phyloP scores from a whole-genome alignment of 2,329 filamentous ascomycete genomes.

The Neurospora sp. region DNA sequence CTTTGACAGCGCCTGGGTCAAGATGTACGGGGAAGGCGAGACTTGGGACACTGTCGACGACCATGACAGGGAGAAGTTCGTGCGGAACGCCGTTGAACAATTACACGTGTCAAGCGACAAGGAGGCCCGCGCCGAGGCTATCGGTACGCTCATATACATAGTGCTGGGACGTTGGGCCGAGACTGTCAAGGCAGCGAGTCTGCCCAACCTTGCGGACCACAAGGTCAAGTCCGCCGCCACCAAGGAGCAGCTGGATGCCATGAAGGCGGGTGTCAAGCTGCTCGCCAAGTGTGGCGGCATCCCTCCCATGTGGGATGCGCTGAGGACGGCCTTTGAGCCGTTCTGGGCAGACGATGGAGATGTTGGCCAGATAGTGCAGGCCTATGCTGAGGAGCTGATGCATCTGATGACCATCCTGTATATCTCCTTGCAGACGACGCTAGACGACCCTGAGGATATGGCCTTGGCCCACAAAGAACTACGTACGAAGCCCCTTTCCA shows the following conservation, averaged over 20 bases:
- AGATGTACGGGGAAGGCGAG: slow-evolving; percentile 33
- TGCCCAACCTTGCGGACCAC: slow-evolving; percentile 28
- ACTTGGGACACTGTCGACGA: slow-evolving; percentile 58
- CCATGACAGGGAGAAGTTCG: slow-evolving; percentile 46
- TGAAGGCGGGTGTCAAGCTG: slow-evolving; percentile 43
- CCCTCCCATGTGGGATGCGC: slow-evolving; percentile 39
- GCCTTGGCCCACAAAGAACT: slow-evolving; percentile 38
- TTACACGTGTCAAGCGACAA: slow-evolving; percentile 34
- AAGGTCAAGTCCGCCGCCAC: slow-evolving; percentile 42
- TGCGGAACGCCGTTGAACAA: slow-evolving; percentile 40
- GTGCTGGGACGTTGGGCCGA: slow-evolving; percentile 62
- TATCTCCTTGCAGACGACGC: slow-evolving; percentile 45
- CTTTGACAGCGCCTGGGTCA: slow-evolving; percentile 67
- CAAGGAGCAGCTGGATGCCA: slow-evolving; percentile 46
- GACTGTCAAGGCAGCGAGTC: slow-evolving; percentile 43
- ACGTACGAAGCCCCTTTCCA: slow-evolving; percentile 28
- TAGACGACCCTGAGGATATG: slow-evolving; percentile 43
- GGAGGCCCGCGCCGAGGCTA: slow-evolving; percentile 39
- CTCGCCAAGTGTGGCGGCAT: slow-evolving; percentile 42
- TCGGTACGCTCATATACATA: slow-evolving; percentile 51
- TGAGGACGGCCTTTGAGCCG: slow-evolving; percentile 39
- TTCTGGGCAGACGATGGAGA: slow-evolving; percentile 47
- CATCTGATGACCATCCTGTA: slow-evolving; percentile 57
- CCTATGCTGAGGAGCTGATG: slow-evolving; percentile 49
- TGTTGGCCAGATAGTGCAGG: slow-evolving; percentile 35